These are phyloP conservation scores for Magnaporthiopsis poae DNA, from an alignment of 2,329 filamentous ascomycete genomes.

Conservation along the genomic window DNA sequence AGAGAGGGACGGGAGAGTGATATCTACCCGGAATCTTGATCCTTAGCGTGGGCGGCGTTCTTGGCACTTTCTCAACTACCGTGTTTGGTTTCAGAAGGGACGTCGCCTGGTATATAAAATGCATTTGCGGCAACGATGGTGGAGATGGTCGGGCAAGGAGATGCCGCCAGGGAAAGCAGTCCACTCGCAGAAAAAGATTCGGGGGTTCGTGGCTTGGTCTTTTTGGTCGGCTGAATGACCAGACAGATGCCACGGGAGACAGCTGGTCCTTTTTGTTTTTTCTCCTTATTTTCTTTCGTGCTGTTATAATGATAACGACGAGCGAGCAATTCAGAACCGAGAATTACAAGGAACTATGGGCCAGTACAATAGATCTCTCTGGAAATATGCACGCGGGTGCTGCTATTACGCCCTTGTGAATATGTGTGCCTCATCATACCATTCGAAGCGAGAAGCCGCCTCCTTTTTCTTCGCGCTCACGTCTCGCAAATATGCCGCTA, in stretches of 20 bases:
- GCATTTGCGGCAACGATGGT: neutral
- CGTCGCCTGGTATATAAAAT: neutral
- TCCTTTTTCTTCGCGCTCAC: slow-evolving; percentile 54
- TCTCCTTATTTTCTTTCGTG: neutral
- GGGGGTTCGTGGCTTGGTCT: neutral
- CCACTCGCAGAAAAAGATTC: neutral
- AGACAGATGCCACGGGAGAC: neutral
- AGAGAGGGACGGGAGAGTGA: neutral
- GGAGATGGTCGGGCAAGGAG: neutral
- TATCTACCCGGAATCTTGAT: neutral
- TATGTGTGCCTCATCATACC: slow-evolving; percentile 11
- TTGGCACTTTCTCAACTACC: neutral
- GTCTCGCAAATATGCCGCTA: slow-evolving; percentile 59
- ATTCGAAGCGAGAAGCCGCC: slow-evolving; percentile 59
- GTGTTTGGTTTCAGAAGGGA: neutral
- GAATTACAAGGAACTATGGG: neutral
- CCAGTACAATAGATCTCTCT: neutral
- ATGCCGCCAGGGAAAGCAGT: neutral
- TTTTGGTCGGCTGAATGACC: neutral
- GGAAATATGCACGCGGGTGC: no score
- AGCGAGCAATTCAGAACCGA: neutral
- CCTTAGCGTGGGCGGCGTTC: neutral
- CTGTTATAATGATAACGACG: neutral
- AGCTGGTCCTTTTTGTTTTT: neutral
- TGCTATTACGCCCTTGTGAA: no score